Conservation (phyloP, 331 rosid genomes). For the Quercus phellos region DNA sequence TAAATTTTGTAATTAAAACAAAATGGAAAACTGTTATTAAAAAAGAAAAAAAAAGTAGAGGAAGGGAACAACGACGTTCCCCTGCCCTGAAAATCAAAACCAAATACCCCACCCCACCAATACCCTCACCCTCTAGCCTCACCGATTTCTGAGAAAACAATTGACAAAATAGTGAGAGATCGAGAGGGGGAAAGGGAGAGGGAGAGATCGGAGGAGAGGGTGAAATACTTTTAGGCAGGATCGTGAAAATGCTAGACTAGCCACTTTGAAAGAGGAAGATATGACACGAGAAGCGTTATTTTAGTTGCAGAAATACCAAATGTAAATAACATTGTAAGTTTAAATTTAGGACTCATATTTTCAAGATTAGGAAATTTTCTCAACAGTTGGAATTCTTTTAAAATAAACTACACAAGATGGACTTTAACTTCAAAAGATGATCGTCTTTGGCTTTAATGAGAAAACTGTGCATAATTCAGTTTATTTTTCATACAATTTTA, state of each 20-base stretch:
- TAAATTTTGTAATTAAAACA: no score
- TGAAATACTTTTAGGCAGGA: slow-evolving; percentile 46
- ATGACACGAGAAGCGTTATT: slow-evolving; percentile 26
- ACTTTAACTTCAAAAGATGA: slow-evolving; percentile 3
- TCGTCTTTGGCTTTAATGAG: background rate
- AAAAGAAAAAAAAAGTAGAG: no score
- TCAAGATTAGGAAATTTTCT: background rate
- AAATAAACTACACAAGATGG: background rate
- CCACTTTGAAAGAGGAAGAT: slow-evolving; percentile 53
- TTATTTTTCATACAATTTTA: background rate
- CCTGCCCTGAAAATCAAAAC: no score
- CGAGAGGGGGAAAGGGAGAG: no score
- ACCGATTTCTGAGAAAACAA: no score
- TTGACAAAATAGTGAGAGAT: no score
- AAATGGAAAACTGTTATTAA: no score
- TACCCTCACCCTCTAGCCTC: no score
- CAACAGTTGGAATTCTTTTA: background rate
- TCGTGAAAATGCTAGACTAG: slow-evolving; percentile 60
- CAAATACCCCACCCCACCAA: no score
- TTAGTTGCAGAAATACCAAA: background rate
- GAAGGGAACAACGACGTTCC: no score
- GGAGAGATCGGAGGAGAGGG: no score
- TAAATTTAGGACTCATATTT: background rate
- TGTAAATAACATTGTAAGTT: background rate
- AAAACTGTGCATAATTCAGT: background rate